Conservation (phyloP, 1,284 basidiomycete species). For the Coniferiporia weirii region DNA sequence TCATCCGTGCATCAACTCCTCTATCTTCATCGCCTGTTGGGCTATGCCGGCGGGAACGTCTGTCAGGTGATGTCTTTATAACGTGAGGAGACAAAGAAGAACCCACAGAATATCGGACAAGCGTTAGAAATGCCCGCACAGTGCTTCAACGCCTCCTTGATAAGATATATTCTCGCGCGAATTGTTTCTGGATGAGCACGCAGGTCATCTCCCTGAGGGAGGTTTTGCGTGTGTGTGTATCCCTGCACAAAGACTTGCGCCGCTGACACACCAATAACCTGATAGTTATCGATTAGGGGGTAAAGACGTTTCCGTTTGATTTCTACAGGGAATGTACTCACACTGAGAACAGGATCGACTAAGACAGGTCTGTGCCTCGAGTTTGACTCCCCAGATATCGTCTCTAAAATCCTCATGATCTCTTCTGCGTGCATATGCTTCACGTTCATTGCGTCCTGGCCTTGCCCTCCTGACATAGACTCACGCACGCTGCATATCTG, state of each 20-base stretch:
- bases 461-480: constrained; percentile 23
- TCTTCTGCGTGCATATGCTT: constrained; percentile 23
- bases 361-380: constrained; percentile 18
- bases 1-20: neutral
- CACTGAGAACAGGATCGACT: constrained; percentile 25
- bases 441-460: constrained; percentile 20
- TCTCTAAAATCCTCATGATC: constrained; percentile 7
- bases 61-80: neutral
- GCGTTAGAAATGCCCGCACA: neutral
- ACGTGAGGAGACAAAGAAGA: neutral
- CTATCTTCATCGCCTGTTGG: neutral
- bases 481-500: constrained; percentile 32
- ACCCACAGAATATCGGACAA: neutral
- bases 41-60: neutral
- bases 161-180: neutral
- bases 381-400: constrained; percentile 15
- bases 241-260: constrained; percentile 25
- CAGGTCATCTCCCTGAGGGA: neutral
- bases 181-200: neutral
- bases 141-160: neutral
- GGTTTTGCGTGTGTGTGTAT: constrained; percentile 13
- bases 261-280: constrained; percentile 27
- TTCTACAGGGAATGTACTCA: constrained; percentile 13
- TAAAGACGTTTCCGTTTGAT: too few relatives aligned
- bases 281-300: neutral